These are phyloP conservation scores for Balamuthia mandrillaris DNA, from an alignment of 208 protist species.

Conservation along the genomic window DNA sequence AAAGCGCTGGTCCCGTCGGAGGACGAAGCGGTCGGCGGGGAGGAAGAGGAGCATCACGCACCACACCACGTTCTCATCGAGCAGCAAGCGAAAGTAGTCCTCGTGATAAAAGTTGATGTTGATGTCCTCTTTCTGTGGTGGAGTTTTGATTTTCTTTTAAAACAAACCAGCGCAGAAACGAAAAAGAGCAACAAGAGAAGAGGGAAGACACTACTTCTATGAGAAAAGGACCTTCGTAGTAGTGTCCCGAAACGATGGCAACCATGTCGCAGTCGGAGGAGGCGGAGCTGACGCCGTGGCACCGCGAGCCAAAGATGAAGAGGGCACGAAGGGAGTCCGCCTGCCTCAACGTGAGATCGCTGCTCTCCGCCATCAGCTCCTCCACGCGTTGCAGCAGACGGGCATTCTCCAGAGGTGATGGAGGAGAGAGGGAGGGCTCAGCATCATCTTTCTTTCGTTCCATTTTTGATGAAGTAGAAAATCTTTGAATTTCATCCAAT, in stretches of 20 bases:
- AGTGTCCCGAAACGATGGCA: background rate
- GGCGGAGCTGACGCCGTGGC: background rate
- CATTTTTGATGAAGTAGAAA: too few relatives aligned
- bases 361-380: too few relatives aligned
- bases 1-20: background rate
- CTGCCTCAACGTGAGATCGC: too few relatives aligned
- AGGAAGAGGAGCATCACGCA: background rate
- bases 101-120: background rate
- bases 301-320: background rate
- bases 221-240: background rate
- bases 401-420: too few relatives aligned
- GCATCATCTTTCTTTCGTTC: too few relatives aligned
- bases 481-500: too few relatives aligned
- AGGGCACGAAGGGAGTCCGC: background rate
- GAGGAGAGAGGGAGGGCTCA: too few relatives aligned
- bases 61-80: background rate
- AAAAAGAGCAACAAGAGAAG: background rate
- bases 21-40: background rate
- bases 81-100: background rate
- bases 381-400: too few relatives aligned
- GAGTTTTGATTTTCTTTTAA: background rate
- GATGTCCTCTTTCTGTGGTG: background rate
- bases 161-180: background rate
- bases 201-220: background rate
- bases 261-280: slow-evolving; percentile 14